Base-by-base conservation (phyloP, 768 basidiomycete genomes). In the Hysterangium stoloniferum region DNA sequence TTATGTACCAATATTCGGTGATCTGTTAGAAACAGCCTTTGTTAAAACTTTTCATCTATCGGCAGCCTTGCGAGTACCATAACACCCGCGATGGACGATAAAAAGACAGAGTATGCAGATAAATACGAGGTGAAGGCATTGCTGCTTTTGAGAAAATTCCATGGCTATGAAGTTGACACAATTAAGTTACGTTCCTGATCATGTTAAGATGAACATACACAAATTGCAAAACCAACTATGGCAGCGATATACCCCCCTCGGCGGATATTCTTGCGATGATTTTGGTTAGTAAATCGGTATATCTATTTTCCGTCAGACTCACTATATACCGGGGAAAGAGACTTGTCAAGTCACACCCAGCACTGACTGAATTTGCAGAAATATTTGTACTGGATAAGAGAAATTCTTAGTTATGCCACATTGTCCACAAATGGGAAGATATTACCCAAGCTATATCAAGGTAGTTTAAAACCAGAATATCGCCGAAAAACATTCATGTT, bases 201-300 rank as follows among this genome's bases (percentile, higher is more conserved):
- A 41, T 22, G 19, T 11, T 9, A 17, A 3, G 28, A 17, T 12
- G 12, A 17, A 4, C 17, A 20, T 25, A 41, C 40, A 32, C 80
- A 75, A 71, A 86, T 86, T 64, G 72, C 77, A 28, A 89, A 60
- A 4, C 87, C 87, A 34, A 87, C 80, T 41, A 84, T 71, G 6
- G 86, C 86, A n/a, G 82, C 84, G 41, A 91, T 67, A 66, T 84
- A 93, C 13, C 88, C 87, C 25, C 90, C 88, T 17, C 88, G 77
- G 19, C 88, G 80, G 61, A 92, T 90, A 61, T 85, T 89, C 80
- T 84, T 2, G 31, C 35, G 6, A 37, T 29, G 11, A 43, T 37
- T 33, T 24, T 40, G 12, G 29, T 28, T 28, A 54, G 40, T 52
- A 28, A 43, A 20, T 8, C 24, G 27, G 37, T 24, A 40, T 46